These are phyloP conservation scores for Claviceps quebecensis DNA, from an alignment of 2,329 filamentous ascomycete species.

Conservation along the genomic window DNA sequence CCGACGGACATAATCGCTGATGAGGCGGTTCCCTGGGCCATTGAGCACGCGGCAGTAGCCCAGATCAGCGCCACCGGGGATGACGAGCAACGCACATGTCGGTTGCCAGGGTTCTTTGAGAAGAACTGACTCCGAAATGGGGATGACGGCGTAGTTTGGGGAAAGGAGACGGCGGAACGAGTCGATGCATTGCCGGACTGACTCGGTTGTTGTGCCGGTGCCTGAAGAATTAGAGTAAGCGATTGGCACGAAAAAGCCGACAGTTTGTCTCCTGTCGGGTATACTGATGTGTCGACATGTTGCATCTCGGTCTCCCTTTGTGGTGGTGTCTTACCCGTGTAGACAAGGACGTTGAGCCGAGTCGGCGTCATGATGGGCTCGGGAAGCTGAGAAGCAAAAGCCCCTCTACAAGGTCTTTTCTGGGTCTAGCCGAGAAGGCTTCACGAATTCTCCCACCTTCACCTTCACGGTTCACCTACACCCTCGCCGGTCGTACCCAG, in stretches of 20 bases:
- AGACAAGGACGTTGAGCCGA: slow-evolving; percentile 83
- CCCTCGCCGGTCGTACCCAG: background rate
- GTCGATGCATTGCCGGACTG: slow-evolving; percentile 78
- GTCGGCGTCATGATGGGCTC: slow-evolving; percentile 42
- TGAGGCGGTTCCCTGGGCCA: slow-evolving; percentile 72
- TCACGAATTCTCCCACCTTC: background rate
- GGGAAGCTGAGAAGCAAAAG: slow-evolving; percentile 1
- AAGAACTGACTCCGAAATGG: slow-evolving; percentile 62
- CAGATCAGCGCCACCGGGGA: slow-evolving; percentile 88
- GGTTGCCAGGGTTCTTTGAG: slow-evolving; percentile 84
- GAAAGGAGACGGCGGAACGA: slow-evolving; percentile 75
- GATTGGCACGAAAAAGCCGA: background rate
- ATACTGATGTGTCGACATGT: no score
- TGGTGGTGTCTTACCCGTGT: slow-evolving; percentile 49
- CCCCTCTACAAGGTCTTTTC: background rate
- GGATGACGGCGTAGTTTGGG: slow-evolving; percentile 84
- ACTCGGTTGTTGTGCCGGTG: slow-evolving; percentile 72
- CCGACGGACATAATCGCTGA: slow-evolving; percentile 69
- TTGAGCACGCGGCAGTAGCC: slow-evolving; percentile 82
- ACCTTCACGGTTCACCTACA: background rate
- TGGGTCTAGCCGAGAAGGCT: background rate
- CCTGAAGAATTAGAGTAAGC: slow-evolving; percentile 34
- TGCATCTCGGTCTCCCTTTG: no score
- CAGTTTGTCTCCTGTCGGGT: background rate
- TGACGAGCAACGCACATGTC: slow-evolving; percentile 76